These are phyloP conservation scores for Lachnellula arida DNA, from an alignment of 2,329 filamentous ascomycete genomes.

Conservation along the genomic window DNA sequence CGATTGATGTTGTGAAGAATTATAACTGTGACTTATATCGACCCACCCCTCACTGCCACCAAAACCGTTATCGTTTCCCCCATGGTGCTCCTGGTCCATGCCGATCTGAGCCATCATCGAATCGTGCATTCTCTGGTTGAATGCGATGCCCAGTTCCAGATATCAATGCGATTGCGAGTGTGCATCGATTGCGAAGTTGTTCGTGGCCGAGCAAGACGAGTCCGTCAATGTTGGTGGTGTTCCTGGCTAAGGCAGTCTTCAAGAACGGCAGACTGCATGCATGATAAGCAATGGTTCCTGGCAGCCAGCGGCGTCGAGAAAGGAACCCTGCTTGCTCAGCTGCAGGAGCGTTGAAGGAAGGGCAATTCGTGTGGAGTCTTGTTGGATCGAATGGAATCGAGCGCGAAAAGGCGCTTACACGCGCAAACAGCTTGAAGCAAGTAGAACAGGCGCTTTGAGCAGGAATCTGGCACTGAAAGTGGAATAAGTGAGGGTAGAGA, in stretches of 20 bases:
- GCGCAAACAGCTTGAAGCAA: slow-evolving; percentile 25
- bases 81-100: slow-evolving; percentile 32
- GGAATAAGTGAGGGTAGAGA: slow-evolving; percentile 5
- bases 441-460: slow-evolving; percentile 17
- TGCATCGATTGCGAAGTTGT: slow-evolving; percentile 13
- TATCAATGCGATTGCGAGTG: slow-evolving; percentile 17
- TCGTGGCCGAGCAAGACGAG: slow-evolving; percentile 17
- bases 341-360: slow-evolving; percentile 26
- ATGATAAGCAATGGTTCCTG: slow-evolving; percentile 35
- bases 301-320: slow-evolving; percentile 27
- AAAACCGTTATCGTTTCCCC: slow-evolving; percentile 33
- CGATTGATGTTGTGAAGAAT: slow-evolving; percentile 58
- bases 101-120: slow-evolving; percentile 33
- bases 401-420: slow-evolving; percentile 22
- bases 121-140: slow-evolving; percentile 31
- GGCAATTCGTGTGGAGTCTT: slow-evolving; percentile 9
- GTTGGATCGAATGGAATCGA: slow-evolving; percentile 14
- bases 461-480: slow-evolving; percentile 5
- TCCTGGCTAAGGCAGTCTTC: slow-evolving; percentile 34
- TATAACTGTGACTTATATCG: slow-evolving; percentile 43
- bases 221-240: slow-evolving; percentile 24
- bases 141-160: slow-evolving; percentile 10
- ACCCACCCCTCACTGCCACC: slow-evolving; percentile 48
- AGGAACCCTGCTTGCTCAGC: slow-evolving; percentile 27
- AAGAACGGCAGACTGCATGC: slow-evolving; percentile 34